Conservation (phyloP, 768 basidiomycete genomes). For the Mrakia frigida region DNA sequence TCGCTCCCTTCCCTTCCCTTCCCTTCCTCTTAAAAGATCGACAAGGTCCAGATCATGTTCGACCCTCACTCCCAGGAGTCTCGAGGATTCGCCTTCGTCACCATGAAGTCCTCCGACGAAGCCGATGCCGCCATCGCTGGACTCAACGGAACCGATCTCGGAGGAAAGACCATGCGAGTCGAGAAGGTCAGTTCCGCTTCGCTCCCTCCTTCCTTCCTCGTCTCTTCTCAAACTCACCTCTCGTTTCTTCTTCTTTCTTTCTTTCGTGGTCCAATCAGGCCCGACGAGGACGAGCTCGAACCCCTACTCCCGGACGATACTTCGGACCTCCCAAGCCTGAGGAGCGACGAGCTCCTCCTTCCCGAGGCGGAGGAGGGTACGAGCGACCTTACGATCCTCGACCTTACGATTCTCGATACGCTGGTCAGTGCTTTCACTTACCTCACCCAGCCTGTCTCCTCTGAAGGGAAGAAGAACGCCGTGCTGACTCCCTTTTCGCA, state of each 20-base stretch:
- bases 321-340: slow-evolving; percentile 81
- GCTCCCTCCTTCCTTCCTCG: background rate
- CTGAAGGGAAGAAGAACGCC: background rate
- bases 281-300: slow-evolving; percentile 43
- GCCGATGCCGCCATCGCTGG: slow-evolving; percentile 85
- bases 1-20: background rate
- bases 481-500: slow-evolving; percentile 18
- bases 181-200: slow-evolving; percentile 59
- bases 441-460: slow-evolving; percentile 34
- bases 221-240: slow-evolving; percentile 52
- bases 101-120: slow-evolving; percentile 74
- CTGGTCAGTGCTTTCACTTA: slow-evolving; percentile 19
- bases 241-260: slow-evolving; percentile 30
- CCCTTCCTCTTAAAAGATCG: slow-evolving; percentile 51
- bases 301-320: slow-evolving; percentile 85
- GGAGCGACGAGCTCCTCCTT: slow-evolving; percentile 32
- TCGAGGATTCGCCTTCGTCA: slow-evolving; percentile 84
- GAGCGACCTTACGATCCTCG: slow-evolving; percentile 35
- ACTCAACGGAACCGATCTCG: slow-evolving; percentile 73
- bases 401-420: slow-evolving; percentile 41
- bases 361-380: slow-evolving; percentile 31
- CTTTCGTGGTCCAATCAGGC: slow-evolving; percentile 34
- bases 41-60: slow-evolving; percentile 61
- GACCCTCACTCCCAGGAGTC: slow-evolving; percentile 66
- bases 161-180: slow-evolving; percentile 83